Evolutionary conservation across 805 yeast genomes (phyloP), one percentile per base, ranked within the genome.

Genomic region (Wickerhamomyces canadensis): DNA sequence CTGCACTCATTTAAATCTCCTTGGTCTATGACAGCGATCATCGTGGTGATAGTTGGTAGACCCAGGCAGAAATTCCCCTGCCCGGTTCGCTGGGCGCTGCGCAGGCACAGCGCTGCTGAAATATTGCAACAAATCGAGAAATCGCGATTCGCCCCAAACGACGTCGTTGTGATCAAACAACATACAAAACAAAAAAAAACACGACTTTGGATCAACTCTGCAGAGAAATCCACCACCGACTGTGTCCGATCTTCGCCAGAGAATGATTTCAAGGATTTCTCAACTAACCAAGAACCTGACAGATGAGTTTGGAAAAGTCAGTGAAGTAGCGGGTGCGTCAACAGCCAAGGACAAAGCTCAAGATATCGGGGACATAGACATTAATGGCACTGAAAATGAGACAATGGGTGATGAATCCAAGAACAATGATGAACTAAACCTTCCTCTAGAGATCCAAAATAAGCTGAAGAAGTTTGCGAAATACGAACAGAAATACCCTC

Each of bases 401-500:
- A 22, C 36, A 7, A 21, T n/a, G 18, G 35, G 27, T 4, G 35
- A 27, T 19, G 27, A 37, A 7, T 40, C 37, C 14, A 35, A 17
- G 13, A 36, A 21, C 36, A 37, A 42, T 19, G 45, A 45, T 40
- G 23, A 33, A 27, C 36, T 43, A 4, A 45, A 41, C 11, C 37
- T 83, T 24, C 76, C 86, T 0, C 70, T 72, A 3, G 76, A 72
- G 5, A 60, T 87, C 14, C 71, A 73, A 41, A 61, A 78, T 6
- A 83, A 80, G 51, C 60, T 88, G 58, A 71, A 72, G 38, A 89
- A 86, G 62, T 85, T 84, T 52, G 76, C 72, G 39, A 88, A 87
- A 57, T 91, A 89, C 58, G 98, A 91, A 57, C 83, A 82, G 35
- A 88, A 87, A 57, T 91, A 93, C 55, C 98, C 98, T 0, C 64